Conservation (phyloP, 306 rosid genomes). For the Pueraria montana region DNA sequence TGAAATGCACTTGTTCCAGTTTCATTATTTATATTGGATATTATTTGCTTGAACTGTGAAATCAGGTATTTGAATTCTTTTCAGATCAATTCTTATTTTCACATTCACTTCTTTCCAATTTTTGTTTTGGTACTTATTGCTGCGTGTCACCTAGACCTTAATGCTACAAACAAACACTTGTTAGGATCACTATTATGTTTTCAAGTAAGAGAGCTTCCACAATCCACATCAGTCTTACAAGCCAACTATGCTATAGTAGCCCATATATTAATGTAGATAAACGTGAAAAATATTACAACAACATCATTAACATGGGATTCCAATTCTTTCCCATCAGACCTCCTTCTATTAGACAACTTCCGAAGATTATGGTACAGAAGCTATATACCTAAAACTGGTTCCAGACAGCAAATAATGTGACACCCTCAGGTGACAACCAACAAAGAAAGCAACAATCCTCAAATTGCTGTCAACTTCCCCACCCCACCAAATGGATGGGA, state of each 20-base stretch:
- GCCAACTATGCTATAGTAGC: not conserved
- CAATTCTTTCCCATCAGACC: constrained; percentile 4
- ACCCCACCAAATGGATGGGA: constrained; percentile 23
- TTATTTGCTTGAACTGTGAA: not conserved
- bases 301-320: constrained; percentile 28
- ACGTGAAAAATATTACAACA: not conserved
- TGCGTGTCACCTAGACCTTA: not conserved
- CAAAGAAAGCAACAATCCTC: constrained; percentile 20
- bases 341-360: not conserved
- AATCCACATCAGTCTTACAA: constrained; percentile 13
- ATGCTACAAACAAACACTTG: not conserved
- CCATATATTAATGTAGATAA: not conserved
- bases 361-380: constrained; percentile 9
- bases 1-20: not conserved
- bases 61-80: not conserved
- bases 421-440: constrained; percentile 8
- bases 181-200: not conserved
- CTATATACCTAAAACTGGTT: not conserved
- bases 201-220: constrained; percentile 3
- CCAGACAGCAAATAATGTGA: constrained; percentile 25
- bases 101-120: not conserved
- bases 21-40: constrained; percentile 15
- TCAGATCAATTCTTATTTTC: constrained; percentile 4
- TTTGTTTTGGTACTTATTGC: not conserved
- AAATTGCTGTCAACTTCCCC: not conserved